phyloP scores from a whole-genome alignment of 345 rosid species.

The Raphanus raphanistrum region DNA sequence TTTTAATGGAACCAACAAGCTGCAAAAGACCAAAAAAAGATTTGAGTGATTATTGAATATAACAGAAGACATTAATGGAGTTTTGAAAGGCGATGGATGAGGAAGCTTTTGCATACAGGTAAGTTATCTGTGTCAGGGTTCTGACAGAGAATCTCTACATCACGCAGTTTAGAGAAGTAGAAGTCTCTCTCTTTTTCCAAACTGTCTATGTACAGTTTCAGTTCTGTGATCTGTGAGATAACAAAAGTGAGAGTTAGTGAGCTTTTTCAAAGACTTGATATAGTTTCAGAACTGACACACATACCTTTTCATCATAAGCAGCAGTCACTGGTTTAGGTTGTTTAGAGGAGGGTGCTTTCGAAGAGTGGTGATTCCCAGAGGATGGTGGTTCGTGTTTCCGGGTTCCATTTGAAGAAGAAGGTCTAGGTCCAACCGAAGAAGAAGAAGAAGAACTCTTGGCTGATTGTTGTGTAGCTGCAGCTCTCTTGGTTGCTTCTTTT shows the following conservation, averaged over 20 bases:
- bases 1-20: conserved; percentile 81
- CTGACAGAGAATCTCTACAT: conserved; percentile 87
- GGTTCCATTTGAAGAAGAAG: conserved; percentile 58
- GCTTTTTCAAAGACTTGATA: background rate
- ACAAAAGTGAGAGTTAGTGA: conserved; percentile 10
- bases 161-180: conserved; percentile 86
- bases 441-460: conserved; percentile 51
- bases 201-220: conserved; percentile 91
- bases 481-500: conserved; percentile 76
- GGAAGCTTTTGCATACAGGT: conserved; percentile 45
- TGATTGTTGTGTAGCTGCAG: conserved; percentile 60
- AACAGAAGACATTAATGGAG: too few species aligned
- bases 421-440: conserved; percentile 54
- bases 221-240: conserved; percentile 73
- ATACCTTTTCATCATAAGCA: conserved; percentile 85
- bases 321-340: conserved; percentile 53
- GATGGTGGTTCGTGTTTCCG: conserved; percentile 60
- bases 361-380: conserved; percentile 46
- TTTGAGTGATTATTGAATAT: too few species aligned
- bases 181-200: conserved; percentile 97
- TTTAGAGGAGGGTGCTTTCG: conserved; percentile 51
- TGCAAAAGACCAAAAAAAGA: conserved; percentile 25
- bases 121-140: conserved; percentile 60
- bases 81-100: background rate
- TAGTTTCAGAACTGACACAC: background rate